These are phyloP conservation scores for Auxenochlorella pyrenoidosa DNA, from an alignment of 139 green algal genomes.

Conservation along the genomic window DNA sequence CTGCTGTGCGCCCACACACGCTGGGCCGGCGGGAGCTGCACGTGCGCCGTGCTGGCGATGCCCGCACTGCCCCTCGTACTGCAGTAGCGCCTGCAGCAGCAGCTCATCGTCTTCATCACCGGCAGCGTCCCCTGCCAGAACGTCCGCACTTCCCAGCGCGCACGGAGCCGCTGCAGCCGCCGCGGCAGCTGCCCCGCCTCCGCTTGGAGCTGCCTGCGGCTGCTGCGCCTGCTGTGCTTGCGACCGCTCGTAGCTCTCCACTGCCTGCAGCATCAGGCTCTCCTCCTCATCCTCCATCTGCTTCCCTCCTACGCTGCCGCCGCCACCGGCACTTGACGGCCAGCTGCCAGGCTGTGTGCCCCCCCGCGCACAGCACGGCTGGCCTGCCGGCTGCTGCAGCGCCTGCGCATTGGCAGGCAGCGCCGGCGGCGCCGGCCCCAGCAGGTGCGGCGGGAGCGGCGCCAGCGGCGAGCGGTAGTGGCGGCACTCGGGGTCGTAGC, in stretches of 20 bases:
- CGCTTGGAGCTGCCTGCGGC: neutral
- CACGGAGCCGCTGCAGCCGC: neutral
- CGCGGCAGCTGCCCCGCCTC: neutral
- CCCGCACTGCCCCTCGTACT: neutral
- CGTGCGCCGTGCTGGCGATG: neutral
- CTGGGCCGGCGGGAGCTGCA: neutral
- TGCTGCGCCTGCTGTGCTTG: conserved; percentile 18
- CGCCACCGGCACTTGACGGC: neutral
- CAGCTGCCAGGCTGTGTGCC: no score
- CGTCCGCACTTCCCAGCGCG: neutral
- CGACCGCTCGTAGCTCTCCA: neutral
- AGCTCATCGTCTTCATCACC: neutral
- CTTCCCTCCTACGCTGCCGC: neutral
- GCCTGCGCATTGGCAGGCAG: neutral
- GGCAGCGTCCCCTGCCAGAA: no score
- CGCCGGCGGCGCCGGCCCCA: neutral
- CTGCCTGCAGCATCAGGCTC: conserved; percentile 3
- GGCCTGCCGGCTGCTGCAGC: neutral
- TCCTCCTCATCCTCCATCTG: neutral
- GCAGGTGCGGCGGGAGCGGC: conserved; percentile 50
- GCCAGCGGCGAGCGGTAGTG: conserved; percentile 54
- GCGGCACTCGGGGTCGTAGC: conserved; percentile 71
- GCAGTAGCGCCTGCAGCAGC: conserved; percentile 10
- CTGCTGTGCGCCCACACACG: neutral
- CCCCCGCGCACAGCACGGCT: no score